Evolutionary conservation across 805 yeast genomes (phyloP).

Genomic region (Spathaspora gorwiae): DNA sequence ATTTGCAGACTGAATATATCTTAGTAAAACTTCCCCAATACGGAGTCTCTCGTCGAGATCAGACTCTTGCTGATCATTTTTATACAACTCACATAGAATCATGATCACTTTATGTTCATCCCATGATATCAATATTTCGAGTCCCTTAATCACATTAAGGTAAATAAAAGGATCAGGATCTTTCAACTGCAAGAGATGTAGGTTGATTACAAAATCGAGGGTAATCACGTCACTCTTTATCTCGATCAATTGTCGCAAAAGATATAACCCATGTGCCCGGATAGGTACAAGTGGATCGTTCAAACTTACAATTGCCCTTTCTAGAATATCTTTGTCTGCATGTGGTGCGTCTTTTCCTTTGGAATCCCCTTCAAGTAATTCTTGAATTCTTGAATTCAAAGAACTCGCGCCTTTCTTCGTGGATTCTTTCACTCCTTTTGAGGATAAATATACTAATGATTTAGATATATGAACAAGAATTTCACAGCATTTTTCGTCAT

Average conservation of each 20-base stretch:
- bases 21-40: constrained; percentile 74
- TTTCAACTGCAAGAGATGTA: constrained; percentile 60
- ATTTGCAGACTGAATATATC: constrained; percentile 49
- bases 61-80: constrained; percentile 14
- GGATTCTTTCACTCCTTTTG: constrained; percentile 6
- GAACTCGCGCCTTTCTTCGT: constrained; percentile 17
- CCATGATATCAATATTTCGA: constrained; percentile 53
- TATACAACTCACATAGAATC: constrained; percentile 36
- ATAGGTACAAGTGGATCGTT: constrained; percentile 80
- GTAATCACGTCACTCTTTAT: constrained; percentile 48
- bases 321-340: constrained; percentile 38
- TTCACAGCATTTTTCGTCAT: constrained; percentile 24
- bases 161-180: constrained; percentile 87
- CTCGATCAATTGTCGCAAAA: constrained; percentile 53
- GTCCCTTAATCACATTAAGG: constrained; percentile 75
- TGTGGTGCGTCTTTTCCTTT: constrained; percentile 18
- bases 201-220: constrained; percentile 49
- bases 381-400: constrained; percentile 25
- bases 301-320: constrained; percentile 60
- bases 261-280: constrained; percentile 76
- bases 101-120: constrained; percentile 35
- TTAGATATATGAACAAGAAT: constrained; percentile 25
- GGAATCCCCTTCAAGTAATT: constrained; percentile 22
- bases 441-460: constrained; percentile 9
- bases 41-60: constrained; percentile 67